Evolutionary conservation across 345 rosid species (phyloP), one percentile per base, ranked within the genome.

Genomic region (Bruguiera gymnorhiza): DNA sequence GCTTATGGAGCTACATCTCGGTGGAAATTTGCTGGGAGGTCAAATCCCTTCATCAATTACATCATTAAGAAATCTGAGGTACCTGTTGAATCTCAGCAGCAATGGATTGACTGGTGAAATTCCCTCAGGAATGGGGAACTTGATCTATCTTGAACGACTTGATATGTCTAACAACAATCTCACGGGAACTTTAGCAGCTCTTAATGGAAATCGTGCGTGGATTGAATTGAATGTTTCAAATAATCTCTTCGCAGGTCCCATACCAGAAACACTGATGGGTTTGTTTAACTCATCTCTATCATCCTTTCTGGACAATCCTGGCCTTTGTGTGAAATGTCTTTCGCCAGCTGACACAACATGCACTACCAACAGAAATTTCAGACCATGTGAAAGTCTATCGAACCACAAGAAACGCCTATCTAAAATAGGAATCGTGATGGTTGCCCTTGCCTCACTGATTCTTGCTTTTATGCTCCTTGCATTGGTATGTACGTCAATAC

Each of bases 91-190:
- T 74, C 83, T 93, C 48, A 90, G 96, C 65, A 75, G 75, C 30
- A 88, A 85, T 63, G 75, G 86, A 32, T 74, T 93, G 34, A 83
- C 60, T 0, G 96, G 97, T 74, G 65, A 74, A 61, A 80, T 93
- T 75, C 97, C 98, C 48, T 27, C 32, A 5, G 77, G 36, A 50
- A 63, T 93, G 55, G 80, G 79, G 55, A 30, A 58, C 52, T 75
- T 93, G 75, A 66, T 50, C 70, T 77, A 51, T 72, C 81, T 93
- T 16, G 78, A 79, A 69, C 68, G 19, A 51, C 81, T 92, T 71
- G 88, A 92, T 70, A 24, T 89, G 58, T 88, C 98, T 30, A 56
- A 71, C 81, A 92, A 92, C 78, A 84, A 83, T 46, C 81, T 92
- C 69, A 82, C 86, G 0, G 98, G 98, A 60, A 69, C 77, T 69